Base-by-base conservation (phyloP, 495 filamentous ascomycete genomes). In the Daldinia grandis region DNA sequence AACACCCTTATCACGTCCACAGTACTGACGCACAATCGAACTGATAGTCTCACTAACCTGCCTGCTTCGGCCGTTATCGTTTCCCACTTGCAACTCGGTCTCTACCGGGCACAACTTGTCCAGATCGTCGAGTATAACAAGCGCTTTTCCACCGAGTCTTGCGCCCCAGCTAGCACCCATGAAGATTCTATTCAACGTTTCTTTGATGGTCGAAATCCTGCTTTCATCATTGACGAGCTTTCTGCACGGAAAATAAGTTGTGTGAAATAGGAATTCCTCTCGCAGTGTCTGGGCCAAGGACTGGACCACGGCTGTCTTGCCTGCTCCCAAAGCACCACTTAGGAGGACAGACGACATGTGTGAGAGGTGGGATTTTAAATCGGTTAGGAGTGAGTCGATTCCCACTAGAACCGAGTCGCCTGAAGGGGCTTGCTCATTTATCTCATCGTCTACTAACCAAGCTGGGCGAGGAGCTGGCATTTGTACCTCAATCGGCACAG, bases 21-120 rank as follows among this genome's bases (percentile, higher is more conserved):
- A 97, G 73, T 92, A 95, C 70, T 97, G 91, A 61, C 89, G 87
- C 0, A 92, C 91, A 73, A 94, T 89, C 3, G 90, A 87, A 74
- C 94, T 93, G 21, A 99, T 84, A 3, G 93, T 85, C 76, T 98
- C 95, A 76, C 94, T 97, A 64, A 97, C 89, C 68, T 98, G 96
- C 3, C 93, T 87, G 71, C 93, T 97, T 30, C 96, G 90, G 19
- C 89, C 91, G 70, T 98, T 97, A 71, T 99, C 94, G 44, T 89
- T 91, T 59, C 93, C 94, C 7, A 96, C 93, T 79, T 97, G 91
- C 28, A 97, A 82, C 76, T 98, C 95, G 0, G 93, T 97, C 79
- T 98, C 95, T 0, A 88, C 89, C 0, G 95, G 94, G 76, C 95
- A 98, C 9, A 99, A 81, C 66, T 91, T 91, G 76, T 99, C 96